phyloP scores from a whole-genome alignment of 2,329 filamentous ascomycete species.

The Colletotrichum musae region DNA sequence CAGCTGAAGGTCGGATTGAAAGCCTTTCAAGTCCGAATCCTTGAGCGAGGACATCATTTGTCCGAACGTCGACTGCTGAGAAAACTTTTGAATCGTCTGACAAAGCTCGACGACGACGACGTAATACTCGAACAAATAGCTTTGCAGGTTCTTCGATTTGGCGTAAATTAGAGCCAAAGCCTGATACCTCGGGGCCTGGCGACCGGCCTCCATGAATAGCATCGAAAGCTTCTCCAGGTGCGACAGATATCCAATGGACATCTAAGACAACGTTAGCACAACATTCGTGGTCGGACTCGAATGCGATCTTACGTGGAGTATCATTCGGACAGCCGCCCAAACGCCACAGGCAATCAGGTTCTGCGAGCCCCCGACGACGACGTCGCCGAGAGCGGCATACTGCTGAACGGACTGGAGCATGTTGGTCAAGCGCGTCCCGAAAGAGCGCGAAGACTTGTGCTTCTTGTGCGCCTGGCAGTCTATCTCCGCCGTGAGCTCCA shows the following conservation, averaged over 20 bases:
- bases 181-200: constrained; percentile 56
- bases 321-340: constrained; percentile 59
- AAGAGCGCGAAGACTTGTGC: constrained; percentile 47
- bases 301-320: constrained; percentile 53
- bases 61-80: constrained; percentile 49
- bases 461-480: constrained; percentile 45
- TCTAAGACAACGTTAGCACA: constrained; percentile 43
- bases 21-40: constrained; percentile 47
- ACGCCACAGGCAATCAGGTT: constrained; percentile 61
- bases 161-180: constrained; percentile 56
- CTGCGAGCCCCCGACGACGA: constrained; percentile 57
- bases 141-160: constrained; percentile 53
- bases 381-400: constrained; percentile 57
- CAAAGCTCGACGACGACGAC: constrained; percentile 57
- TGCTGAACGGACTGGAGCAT: constrained; percentile 58
- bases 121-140: constrained; percentile 57
- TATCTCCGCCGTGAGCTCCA: constrained; percentile 57
- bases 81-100: constrained; percentile 50
- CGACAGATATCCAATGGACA: constrained; percentile 48
- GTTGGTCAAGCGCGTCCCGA: constrained; percentile 58
- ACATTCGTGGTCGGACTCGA: neutral
- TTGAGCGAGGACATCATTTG: constrained; percentile 50
- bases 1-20: constrained; percentile 50
- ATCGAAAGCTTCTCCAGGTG: constrained; percentile 56
- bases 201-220: constrained; percentile 58